Base-by-base conservation (phyloP, 2,329 filamentous ascomycete genomes). In the Microcyclospora pomicola region DNA sequence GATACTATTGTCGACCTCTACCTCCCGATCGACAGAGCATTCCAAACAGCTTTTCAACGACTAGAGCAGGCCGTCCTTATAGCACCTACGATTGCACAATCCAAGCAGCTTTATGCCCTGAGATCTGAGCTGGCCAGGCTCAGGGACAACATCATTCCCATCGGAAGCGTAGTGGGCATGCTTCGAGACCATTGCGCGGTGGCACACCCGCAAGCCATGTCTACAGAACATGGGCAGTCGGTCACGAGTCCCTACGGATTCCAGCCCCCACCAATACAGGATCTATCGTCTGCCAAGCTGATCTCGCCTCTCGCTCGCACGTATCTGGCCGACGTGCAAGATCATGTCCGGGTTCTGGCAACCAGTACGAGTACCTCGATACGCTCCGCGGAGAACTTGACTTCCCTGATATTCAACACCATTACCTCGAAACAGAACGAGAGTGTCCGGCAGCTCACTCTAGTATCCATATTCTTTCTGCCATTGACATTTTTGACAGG, bases 371-470 rank as follows among this genome's bases (percentile, higher is more conserved):
- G 84, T 49, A 80, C 84, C 59, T 83, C 87, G 67, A 77, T 84
- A 46, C 72, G 77, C 41, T 76, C 80, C 13, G 67, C 71, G 2
- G 69, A 74, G 53, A 84, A 86, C 51, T 77, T 93, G 63, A 92
- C 92, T 49, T 80, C 83, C 47, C 68, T 95, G 27, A 94, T 94
- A 43, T 95, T 95, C 70, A 94, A 94, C 63, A 91, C 82, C 15
- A 87, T 94, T 46, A 77, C 82, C 33, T 81, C 85, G 2, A 79
- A 77, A 44, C 87, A 95, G 59, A 94, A 94, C 58, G 84, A 93
- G 60, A 83, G 75, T 39, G 91, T 95, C 78, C 87, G 83, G 58
- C 82, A 88, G 53, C 68, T 95, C 35, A 92, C 85, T 0, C 68
- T 82, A 6, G 82, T 88, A 12, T 93, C 86, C 11, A 91, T 91